Evolutionary conservation across 306 rosid genomes (phyloP).

Genomic region (Ceratonia siliqua): DNA sequence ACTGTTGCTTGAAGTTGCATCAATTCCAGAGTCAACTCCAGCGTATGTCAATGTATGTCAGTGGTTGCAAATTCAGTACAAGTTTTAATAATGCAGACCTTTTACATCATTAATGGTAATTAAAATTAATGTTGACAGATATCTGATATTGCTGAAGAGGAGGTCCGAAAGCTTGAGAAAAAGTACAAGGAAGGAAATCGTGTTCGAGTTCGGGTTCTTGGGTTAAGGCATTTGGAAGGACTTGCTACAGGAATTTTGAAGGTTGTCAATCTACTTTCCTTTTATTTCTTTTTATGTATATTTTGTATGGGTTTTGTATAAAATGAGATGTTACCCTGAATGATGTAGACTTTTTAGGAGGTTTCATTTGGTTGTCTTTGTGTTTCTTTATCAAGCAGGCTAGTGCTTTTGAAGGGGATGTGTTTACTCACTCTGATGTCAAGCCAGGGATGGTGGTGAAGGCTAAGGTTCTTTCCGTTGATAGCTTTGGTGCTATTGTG

Average conservation of each 20-base stretch:
- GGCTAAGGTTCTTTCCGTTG: constrained; percentile 81
- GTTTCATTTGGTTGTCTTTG: constrained; percentile 15
- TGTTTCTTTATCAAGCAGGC: constrained; percentile 56
- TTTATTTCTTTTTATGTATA: neutral
- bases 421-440: constrained; percentile 86
- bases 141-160: constrained; percentile 81
- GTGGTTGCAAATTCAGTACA: constrained; percentile 18
- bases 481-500: constrained; percentile 88
- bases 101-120: constrained; percentile 14
- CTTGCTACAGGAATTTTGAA: constrained; percentile 87
- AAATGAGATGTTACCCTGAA: constrained; percentile 20
- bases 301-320: neutral
- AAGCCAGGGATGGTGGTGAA: constrained; percentile 89
- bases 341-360: constrained; percentile 22
- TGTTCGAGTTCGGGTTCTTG: constrained; percentile 84
- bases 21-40: constrained; percentile 72
- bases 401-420: constrained; percentile 82
- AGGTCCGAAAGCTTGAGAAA: constrained; percentile 75
- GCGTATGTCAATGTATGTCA: constrained; percentile 78
- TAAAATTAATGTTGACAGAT: constrained; percentile 50
- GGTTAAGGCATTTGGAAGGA: constrained; percentile 90
- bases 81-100: constrained; percentile 17
- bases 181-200: constrained; percentile 79
- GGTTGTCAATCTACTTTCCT: constrained; percentile 45
- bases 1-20: constrained; percentile 78